A percentile compares a stretch with the other conserved stretches of the same genome.
These are phyloP conservation scores for Scheffersomyces lignicola DNA, from an alignment of 1,139 yeast species.

Conservation along the genomic window DNA sequence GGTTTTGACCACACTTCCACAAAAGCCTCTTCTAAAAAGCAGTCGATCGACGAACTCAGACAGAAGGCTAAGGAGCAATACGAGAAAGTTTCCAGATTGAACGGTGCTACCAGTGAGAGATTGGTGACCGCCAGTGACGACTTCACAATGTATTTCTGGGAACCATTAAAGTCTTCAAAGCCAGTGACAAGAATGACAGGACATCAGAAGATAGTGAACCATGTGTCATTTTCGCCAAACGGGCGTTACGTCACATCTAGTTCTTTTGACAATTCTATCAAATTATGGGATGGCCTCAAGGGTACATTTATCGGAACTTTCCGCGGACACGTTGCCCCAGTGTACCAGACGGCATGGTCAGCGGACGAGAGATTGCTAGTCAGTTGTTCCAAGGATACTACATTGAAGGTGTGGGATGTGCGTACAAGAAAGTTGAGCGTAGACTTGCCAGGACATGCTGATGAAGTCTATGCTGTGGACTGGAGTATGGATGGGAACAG, in stretches of 20 bases:
- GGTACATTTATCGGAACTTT: constrained; percentile 89
- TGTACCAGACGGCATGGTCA: constrained; percentile 98
- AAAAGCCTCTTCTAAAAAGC: constrained; percentile 20
- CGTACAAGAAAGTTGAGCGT: constrained; percentile 78
- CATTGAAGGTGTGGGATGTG: constrained; percentile 96
- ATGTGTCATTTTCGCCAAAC: constrained; percentile 94
- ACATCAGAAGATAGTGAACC: constrained; percentile 94
- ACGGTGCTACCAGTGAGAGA: constrained; percentile 72
- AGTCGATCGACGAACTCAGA: constrained; percentile 31
- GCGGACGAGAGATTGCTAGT: constrained; percentile 89
- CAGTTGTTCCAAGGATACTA: constrained; percentile 94
- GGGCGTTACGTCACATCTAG: constrained; percentile 90
- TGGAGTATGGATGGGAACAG: constrained; percentile 95
- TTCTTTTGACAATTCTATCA: constrained; percentile 91
- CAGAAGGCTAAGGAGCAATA: constrained; percentile 50
- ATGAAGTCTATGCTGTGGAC: constrained; percentile 95
- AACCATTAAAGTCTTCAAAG: constrained; percentile 74
- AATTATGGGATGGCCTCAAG: constrained; percentile 93
- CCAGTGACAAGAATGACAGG: constrained; percentile 96
- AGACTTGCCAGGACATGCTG: constrained; percentile 94
- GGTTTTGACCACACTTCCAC: constrained; percentile 32
- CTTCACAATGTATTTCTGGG: constrained; percentile 98
- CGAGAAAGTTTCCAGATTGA: constrained; percentile 73
- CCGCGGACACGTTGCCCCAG: constrained; percentile 97
- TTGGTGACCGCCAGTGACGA: constrained; percentile 96